Conservation (phyloP, 257 asterid genomes). For the Phtheirospermum japonicum region DNA sequence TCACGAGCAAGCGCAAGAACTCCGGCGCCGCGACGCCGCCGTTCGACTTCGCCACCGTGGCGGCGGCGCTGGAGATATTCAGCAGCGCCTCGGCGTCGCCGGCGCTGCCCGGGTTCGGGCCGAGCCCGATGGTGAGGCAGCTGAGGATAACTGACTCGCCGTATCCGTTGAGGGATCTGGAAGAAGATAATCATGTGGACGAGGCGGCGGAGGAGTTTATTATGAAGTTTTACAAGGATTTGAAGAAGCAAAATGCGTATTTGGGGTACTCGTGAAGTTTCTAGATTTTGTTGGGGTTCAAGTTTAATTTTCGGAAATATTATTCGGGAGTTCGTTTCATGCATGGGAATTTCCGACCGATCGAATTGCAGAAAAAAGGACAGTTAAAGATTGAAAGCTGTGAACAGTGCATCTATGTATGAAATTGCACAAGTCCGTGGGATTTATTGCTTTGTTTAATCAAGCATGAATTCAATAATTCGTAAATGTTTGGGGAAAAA, state of each 20-base stretch:
- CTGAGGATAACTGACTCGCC: conserved; percentile 61
- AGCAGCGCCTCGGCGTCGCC: conserved; percentile 47
- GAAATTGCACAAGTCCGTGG: not conserved
- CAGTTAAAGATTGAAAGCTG: not conserved
- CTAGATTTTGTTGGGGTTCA: no score
- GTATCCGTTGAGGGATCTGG: conserved; percentile 40
- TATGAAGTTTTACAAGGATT: conserved; percentile 40
- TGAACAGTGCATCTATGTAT: conserved; percentile 9
- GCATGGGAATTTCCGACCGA: conserved; percentile 1
- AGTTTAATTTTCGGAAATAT: not conserved
- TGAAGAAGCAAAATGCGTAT: conserved; percentile 39
- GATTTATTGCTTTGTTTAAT: no score
- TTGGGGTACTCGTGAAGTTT: conserved; percentile 15
- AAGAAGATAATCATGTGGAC: conserved; percentile 37
- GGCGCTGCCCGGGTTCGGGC: conserved; percentile 65
- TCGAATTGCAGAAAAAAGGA: not conserved
- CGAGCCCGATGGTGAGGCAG: conserved; percentile 65
- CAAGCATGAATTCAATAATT: no score
- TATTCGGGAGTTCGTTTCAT: no score
- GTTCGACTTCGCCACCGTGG: conserved; percentile 19
- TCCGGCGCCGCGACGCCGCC: conserved; percentile 23
- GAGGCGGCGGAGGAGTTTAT: conserved; percentile 61
- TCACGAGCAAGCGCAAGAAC: conserved; percentile 34
- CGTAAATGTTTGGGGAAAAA: no score
- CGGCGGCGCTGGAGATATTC: conserved; percentile 42